These are phyloP conservation scores for Drosera spatulata DNA, from an alignment of 179 eudicot genomes.

Conservation along the genomic window DNA sequence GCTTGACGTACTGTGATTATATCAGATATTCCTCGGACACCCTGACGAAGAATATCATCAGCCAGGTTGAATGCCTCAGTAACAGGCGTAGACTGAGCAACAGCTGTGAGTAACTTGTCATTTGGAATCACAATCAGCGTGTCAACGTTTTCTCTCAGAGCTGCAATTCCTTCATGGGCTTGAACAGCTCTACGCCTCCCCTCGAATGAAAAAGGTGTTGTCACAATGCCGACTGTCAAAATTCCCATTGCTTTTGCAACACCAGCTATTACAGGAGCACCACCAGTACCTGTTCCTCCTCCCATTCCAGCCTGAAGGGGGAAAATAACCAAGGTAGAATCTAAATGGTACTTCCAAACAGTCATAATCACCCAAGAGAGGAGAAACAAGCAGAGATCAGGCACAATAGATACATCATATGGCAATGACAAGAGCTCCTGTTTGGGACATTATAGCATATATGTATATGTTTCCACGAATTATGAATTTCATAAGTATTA, in stretches of 20 bases:
- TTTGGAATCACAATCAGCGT: conserved; percentile 93
- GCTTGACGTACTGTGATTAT: conserved; percentile 66
- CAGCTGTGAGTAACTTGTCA: conserved; percentile 89
- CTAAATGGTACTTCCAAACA: too few relatives aligned
- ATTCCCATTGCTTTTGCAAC: conserved; percentile 91
- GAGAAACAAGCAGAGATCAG: not conserved
- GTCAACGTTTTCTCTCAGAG: conserved; percentile 93
- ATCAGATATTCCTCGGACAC: conserved; percentile 97
- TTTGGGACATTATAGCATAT: too few relatives aligned
- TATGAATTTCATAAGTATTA: too few relatives aligned
- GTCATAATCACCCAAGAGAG: not conserved
- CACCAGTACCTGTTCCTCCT: conserved; percentile 99
- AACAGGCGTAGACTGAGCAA: conserved; percentile 89
- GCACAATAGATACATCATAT: too few relatives aligned
- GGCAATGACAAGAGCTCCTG: too few relatives aligned
- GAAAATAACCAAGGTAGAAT: not conserved
- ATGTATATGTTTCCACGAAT: too few relatives aligned
- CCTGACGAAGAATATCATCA: conserved; percentile 97
- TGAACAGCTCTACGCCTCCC: conserved; percentile 93
- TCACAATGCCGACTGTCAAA: conserved; percentile 94
- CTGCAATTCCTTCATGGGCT: conserved; percentile 99
- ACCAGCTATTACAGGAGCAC: conserved; percentile 88
- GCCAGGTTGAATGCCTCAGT: conserved; percentile 98
- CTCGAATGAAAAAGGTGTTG: conserved; percentile 92
- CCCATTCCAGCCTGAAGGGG: conserved; percentile 94